phyloP scores from a whole-genome alignment of 441 rosid genomes.

The Arabidopsis hybrid region DNA sequence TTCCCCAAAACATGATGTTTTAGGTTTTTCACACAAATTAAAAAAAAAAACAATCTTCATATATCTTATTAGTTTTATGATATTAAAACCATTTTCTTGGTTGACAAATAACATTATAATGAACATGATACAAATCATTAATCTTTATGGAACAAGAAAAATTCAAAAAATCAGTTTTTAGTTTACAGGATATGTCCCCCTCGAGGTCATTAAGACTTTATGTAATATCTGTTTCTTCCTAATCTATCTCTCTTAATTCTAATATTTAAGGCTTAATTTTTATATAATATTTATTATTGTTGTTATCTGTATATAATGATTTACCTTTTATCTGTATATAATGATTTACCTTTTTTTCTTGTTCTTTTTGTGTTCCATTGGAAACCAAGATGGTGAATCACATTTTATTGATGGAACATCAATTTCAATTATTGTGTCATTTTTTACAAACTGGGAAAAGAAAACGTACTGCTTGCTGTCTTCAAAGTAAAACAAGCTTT shows the following conservation, averaged over 20 bases:
- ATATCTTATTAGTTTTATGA: no score
- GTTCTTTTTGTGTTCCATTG: constrained; percentile 37
- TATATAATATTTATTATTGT: neutral
- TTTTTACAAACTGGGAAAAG: neutral
- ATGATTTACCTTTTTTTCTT: constrained; percentile 33
- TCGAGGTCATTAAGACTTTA: neutral
- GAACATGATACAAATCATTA: no score
- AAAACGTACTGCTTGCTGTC: constrained; percentile 20
- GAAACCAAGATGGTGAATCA: constrained; percentile 36
- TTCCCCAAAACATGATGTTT: no score
- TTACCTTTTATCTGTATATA: constrained; percentile 39
- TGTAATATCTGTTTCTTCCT: neutral
- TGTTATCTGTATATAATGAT: constrained; percentile 43
- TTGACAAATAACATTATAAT: no score
- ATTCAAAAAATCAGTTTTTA: no score
- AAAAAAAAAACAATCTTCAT: no score
- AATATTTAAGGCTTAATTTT: neutral
- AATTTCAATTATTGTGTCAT: constrained; percentile 33
- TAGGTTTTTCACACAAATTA: no score
- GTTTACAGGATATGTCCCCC: neutral
- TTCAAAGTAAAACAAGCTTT: constrained; percentile 9
- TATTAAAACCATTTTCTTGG: no score
- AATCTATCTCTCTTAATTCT: neutral
- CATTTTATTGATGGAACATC: constrained; percentile 44
- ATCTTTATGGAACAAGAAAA: no score